Conservation (phyloP, 2,329 filamentous ascomycete species). For the Amphichorda felina region DNA sequence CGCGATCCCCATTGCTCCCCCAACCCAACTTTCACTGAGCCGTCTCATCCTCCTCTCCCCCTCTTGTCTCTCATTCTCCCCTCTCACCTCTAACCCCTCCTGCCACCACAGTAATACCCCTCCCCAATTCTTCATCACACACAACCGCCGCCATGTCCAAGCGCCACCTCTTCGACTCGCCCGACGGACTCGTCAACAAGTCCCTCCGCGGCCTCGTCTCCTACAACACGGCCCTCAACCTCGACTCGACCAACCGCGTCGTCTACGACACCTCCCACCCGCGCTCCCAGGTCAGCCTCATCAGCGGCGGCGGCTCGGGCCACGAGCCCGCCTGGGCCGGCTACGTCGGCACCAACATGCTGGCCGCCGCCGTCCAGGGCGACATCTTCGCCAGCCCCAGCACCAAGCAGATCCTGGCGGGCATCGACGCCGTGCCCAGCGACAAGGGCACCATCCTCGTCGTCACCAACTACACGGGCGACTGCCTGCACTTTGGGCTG, state of each 20-base stretch:
- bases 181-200: constrained; percentile 41
- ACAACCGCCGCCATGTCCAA: constrained; percentile 30
- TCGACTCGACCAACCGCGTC: constrained; percentile 38
- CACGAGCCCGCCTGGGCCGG: constrained; percentile 53
- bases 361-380: constrained; percentile 48
- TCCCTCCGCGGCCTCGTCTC: constrained; percentile 36
- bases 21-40: not conserved
- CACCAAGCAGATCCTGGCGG: constrained; percentile 50
- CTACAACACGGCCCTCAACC: constrained; percentile 37
- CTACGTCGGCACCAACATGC: constrained; percentile 49
- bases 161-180: constrained; percentile 37
- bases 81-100: not conserved
- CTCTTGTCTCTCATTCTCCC: not conserved
- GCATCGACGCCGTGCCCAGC: constrained; percentile 41
- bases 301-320: constrained; percentile 44
- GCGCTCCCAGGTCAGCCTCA: constrained; percentile 32
- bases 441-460: constrained; percentile 45
- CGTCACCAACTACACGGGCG: constrained; percentile 54
- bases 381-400: constrained; percentile 54
- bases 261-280: constrained; percentile 35
- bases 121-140: constrained; percentile 3
- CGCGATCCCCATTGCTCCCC: too few relatives aligned
- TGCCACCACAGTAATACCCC: not conserved
- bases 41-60: not conserved
- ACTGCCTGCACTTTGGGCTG: constrained; percentile 50